These are phyloP conservation scores for Phytophthora tubulina DNA, from an alignment of 352 stramenopile species.

Conservation along the genomic window DNA sequence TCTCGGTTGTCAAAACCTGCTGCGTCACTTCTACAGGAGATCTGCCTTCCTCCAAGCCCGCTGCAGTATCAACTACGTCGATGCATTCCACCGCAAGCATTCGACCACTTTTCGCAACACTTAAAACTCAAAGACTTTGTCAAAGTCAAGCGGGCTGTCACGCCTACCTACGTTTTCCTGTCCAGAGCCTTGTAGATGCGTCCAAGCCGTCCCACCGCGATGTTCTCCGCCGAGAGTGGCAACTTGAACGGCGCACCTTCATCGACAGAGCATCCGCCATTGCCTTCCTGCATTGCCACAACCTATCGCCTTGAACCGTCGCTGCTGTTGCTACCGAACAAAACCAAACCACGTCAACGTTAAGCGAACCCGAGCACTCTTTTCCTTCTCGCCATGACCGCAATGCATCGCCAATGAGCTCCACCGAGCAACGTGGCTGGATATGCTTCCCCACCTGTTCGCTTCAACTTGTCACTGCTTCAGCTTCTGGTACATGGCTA, in stretches of 20 bases:
- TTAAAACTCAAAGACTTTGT: neutral
- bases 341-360: neutral
- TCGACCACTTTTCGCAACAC: constrained; percentile 25
- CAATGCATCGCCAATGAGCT: constrained; percentile 22
- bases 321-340: constrained; percentile 1
- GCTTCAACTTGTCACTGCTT: constrained; percentile 23
- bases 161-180: constrained; percentile 33
- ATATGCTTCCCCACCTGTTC: neutral
- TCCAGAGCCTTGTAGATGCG: constrained; percentile 50
- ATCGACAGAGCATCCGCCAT: neutral
- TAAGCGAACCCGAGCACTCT: neutral
- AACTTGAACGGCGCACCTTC: constrained; percentile 28
- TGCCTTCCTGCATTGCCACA: constrained; percentile 22
- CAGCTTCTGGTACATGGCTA: constrained; percentile 28
- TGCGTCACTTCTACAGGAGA: neutral
- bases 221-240: constrained; percentile 27
- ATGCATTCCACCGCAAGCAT: constrained; percentile 43
- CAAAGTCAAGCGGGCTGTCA: too few relatives aligned
- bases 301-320: constrained; percentile 27
- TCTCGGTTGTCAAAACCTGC: constrained; percentile 28
- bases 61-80: constrained; percentile 14
- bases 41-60: neutral
- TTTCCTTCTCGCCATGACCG: constrained; percentile 1
- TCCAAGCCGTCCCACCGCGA: constrained; percentile 47
- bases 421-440: constrained; percentile 6